Evolutionary conservation across 108 stramenopile genomes (phyloP).

Genomic region (Conticribra guillardii): DNA sequence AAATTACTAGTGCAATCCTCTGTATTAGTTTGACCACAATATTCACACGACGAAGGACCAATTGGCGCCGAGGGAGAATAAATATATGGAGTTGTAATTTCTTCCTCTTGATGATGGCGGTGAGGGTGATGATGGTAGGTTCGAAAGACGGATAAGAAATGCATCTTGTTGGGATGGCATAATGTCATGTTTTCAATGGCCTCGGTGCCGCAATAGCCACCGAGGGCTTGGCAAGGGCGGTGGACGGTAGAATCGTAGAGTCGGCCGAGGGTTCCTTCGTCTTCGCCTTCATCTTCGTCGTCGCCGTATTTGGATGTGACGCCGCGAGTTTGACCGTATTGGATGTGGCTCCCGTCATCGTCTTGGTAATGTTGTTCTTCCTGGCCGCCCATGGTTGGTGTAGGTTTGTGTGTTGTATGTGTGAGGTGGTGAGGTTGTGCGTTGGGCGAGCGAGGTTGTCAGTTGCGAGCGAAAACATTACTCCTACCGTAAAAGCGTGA

Average conservation of each 20-base stretch:
- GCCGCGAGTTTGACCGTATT: too few relatives aligned
- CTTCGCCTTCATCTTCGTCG: neutral
- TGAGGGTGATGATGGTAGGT: neutral
- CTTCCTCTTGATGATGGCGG: neutral
- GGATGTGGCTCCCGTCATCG: too few relatives aligned
- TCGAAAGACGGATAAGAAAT: neutral
- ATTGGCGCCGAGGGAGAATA: slow-evolving; percentile 30
- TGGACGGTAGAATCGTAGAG: neutral
- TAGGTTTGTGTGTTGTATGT: too few relatives aligned
- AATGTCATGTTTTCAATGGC: neutral
- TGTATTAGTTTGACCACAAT: slow-evolving; percentile 35
- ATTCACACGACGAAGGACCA: slow-evolving; percentile 38
- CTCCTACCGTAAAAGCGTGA: too few relatives aligned
- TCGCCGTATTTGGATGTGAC: too few relatives aligned
- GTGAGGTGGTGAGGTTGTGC: too few relatives aligned
- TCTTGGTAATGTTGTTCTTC: too few relatives aligned
- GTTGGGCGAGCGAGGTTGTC: too few relatives aligned
- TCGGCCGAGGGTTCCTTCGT: neutral
- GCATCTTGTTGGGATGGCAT: neutral
- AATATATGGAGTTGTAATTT: slow-evolving; percentile 1
- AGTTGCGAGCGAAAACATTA: too few relatives aligned
- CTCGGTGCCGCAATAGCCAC: neutral
- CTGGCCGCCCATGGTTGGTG: too few relatives aligned
- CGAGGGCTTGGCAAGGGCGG: neutral
- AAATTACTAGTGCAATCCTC: slow-evolving; percentile 19